phyloP scores from a whole-genome alignment of 257 asterid species.

The Solanum phureja region DNA sequence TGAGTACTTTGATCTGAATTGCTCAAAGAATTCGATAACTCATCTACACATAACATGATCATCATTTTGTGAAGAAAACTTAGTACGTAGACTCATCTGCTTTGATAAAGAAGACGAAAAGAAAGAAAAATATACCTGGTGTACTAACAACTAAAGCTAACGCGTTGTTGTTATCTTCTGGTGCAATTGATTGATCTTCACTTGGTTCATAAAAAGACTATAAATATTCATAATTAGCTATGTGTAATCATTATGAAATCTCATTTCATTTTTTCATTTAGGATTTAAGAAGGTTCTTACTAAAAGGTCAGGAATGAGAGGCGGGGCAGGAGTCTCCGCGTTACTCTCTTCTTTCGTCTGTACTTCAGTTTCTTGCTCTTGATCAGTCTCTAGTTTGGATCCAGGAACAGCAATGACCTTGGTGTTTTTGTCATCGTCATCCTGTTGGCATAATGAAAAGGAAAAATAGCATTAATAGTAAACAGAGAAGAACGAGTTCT shows the following conservation, averaged over 20 bases:
- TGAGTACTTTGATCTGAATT: slow-evolving; percentile 20
- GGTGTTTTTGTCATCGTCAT: slow-evolving; percentile 14
- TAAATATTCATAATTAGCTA: neutral
- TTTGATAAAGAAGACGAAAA: neutral
- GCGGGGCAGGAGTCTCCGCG: slow-evolving; percentile 15
- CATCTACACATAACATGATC: slow-evolving; percentile 5
- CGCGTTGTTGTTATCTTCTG: slow-evolving; percentile 5
- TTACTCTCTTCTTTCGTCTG: slow-evolving; percentile 15
- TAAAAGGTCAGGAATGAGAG: slow-evolving; percentile 50
- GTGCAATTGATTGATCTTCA: slow-evolving; percentile 27
- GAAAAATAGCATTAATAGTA: neutral
- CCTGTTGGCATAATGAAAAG: slow-evolving; percentile 21
- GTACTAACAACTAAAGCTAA: slow-evolving; percentile 13
- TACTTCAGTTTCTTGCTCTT: slow-evolving; percentile 8
- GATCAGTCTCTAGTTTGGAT: slow-evolving; percentile 15
- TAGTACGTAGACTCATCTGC: neutral
- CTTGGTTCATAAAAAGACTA: slow-evolving; percentile 53
- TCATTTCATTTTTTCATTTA: neutral
- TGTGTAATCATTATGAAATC: neutral
- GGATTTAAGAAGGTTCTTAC: slow-evolving; percentile 11
- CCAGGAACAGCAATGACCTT: slow-evolving; percentile 19
- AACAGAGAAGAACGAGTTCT: neutral
- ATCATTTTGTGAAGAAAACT: neutral
- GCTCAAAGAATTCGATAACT: slow-evolving; percentile 1
- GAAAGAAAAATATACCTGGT: slow-evolving; percentile 24